These are phyloP conservation scores for Suillus weaverae DNA, from an alignment of 768 basidiomycete species.

Conservation along the genomic window DNA sequence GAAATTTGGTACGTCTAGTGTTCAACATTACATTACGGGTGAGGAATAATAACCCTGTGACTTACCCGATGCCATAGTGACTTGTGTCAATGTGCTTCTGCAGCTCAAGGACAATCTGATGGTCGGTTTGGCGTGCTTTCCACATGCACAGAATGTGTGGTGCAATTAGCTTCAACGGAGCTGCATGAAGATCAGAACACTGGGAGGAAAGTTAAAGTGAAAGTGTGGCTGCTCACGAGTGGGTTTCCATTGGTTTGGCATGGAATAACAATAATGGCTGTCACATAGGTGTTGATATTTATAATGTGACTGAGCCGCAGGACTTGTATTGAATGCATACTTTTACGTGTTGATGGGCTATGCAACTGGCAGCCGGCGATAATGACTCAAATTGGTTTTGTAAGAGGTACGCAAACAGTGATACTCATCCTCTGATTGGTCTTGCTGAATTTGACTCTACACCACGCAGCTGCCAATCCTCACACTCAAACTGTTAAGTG, in stretches of 20 bases:
- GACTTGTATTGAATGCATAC: too few relatives aligned
- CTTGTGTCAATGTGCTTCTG: conserved; percentile 23
- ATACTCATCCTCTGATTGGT: too few relatives aligned
- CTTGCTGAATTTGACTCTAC: too few relatives aligned
- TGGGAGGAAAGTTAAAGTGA: not conserved
- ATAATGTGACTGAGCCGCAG: not conserved
- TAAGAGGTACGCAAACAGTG: too few relatives aligned
- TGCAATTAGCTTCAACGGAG: conserved; percentile 13
- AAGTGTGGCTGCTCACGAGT: conserved; percentile 2
- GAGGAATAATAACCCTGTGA: not conserved
- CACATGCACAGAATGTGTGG: conserved; percentile 20
- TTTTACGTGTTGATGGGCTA: too few relatives aligned
- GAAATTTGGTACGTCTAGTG: not conserved
- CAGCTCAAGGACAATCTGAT: conserved; percentile 24
- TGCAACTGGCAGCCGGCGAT: too few relatives aligned
- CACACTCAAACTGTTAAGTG: too few relatives aligned
- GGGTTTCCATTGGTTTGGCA: conserved; percentile 7
- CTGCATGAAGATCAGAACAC: conserved; percentile 10
- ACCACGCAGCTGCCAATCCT: too few relatives aligned
- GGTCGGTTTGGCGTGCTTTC: conserved; percentile 27
- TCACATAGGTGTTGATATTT: not conserved
- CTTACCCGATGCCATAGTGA: conserved; percentile 24
- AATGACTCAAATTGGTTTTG: too few relatives aligned
- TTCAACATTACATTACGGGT: not conserved
- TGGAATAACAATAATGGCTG: not conserved